Evolutionary conservation across 768 basidiomycete species (phyloP), one percentile per base, ranked within the genome.

Genomic region (Dioszegia crocea): DNA sequence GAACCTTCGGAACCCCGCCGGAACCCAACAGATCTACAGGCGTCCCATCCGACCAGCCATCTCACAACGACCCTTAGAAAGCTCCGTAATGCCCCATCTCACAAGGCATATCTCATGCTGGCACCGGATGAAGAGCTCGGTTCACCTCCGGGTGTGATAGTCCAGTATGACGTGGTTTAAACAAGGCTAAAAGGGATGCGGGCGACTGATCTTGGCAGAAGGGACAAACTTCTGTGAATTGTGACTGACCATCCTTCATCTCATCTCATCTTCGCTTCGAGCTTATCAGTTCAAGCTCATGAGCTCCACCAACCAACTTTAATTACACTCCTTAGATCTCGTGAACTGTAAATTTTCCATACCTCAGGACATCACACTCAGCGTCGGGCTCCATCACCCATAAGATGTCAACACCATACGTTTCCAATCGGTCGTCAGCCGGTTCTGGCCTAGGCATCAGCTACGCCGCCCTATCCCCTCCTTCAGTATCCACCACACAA

Each of bases 391-490:
- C 9, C 40, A 6, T 43, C 9, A 8, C 9, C 40, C n/a, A 17
- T 8, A 43, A 10, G 27, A 53, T 53, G 51, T 53, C 51, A 53
- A 53, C 51, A 53, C 38, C 51, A 6, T 38, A 48, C 4, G 12
- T 53, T n/a, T 14, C 23, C 26, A 36, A 53, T 29, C 33, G 51
- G 23, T 36, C 33, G 26, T 53, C 51, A 24, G 29, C 51, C 36
- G 51, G 51, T 12, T 53, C 51, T 60, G 70, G 70, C 10, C 58
- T 72, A 2, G 70, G 70, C 19, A 72, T 72, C 49, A 65, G 60
- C 29, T 62, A 51, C 41, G 68, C 70, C 33, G 63, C 67, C 19
- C 57, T 66, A 12, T 68, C 70, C 1, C 70, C 66, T 33, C 65
- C 60, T 14, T 54, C 65, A 9, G 44, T 53, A 5, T 53, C 48